These are phyloP conservation scores for Megacollybia platyphylla DNA, from an alignment of 1,284 basidiomycete genomes.

Conservation along the genomic window DNA sequence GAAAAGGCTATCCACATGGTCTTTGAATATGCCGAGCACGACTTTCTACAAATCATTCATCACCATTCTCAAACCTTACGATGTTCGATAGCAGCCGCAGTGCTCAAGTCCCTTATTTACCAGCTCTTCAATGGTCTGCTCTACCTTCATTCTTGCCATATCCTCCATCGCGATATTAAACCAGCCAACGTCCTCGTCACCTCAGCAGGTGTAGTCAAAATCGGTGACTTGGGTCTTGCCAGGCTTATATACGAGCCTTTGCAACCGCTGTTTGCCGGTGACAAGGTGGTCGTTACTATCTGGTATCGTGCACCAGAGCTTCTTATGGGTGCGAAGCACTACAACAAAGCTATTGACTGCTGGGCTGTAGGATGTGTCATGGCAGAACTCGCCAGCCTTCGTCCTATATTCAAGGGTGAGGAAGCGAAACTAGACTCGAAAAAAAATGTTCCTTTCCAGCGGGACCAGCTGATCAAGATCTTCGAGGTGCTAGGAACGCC, in stretches of 20 bases:
- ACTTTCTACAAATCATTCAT: conserved; percentile 98
- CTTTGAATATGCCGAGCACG: conserved; percentile 98
- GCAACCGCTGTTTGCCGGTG: conserved; percentile 77
- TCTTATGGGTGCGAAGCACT: conserved; percentile 90
- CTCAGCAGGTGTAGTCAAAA: conserved; percentile 84
- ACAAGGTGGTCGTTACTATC: conserved; percentile 98
- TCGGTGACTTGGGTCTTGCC: conserved; percentile 93
- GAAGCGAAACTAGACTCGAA: conserved; percentile 92
- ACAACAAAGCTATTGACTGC: conserved; percentile 89
- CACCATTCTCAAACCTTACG: conserved; percentile 90
- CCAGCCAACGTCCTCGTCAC: conserved; percentile 98
- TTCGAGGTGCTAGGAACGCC: conserved; percentile 92
- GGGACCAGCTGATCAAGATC: conserved; percentile 90
- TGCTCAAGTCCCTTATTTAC: conserved; percentile 89
- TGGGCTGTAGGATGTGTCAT: conserved; percentile 98
- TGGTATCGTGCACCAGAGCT: conserved; percentile 98
- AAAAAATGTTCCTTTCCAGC: conserved; percentile 90
- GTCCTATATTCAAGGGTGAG: conserved; percentile 99
- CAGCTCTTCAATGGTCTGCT: conserved; percentile 94
- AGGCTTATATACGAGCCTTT: conserved; percentile 79
- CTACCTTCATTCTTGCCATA: conserved; percentile 91
- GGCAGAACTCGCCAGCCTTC: conserved; percentile 84
- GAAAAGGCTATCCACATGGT: conserved; percentile 99
- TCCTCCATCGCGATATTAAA: conserved; percentile 94
- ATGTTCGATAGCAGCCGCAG: conserved; percentile 55